Percentiles rank a stretch among this genome's conserved stretches.
Conservation (phyloP, 176 grass and related monocot species). For the Aegilops longissima region DNA sequence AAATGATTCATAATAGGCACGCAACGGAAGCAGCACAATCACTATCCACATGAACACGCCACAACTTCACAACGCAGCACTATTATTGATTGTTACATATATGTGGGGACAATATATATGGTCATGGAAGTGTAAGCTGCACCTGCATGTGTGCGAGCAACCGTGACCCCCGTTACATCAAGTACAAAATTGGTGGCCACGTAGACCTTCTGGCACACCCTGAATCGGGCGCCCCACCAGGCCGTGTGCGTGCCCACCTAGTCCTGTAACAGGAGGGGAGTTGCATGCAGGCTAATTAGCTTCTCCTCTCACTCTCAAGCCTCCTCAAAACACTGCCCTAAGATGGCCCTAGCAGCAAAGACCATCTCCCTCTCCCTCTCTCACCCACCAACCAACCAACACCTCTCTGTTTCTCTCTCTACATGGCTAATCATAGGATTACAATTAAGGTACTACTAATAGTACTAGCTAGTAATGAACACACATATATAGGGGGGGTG, state of each 20-base stretch:
- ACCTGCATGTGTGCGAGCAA: not conserved
- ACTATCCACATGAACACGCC: too few species aligned
- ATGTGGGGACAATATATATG: not conserved
- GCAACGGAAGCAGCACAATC: too few species aligned
- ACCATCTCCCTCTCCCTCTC: not conserved
- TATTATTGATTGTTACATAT: not conserved
- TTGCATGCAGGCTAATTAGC: slow-evolving; percentile 16
- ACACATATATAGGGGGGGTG: slow-evolving; percentile 10
- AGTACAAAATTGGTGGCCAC: slow-evolving; percentile 61
- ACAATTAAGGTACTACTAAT: slow-evolving; percentile 20
- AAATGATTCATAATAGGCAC: too few species aligned
- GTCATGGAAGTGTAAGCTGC: slow-evolving; percentile 4
- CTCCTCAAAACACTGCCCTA: slow-evolving; percentile 36
- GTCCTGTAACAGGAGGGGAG: slow-evolving; percentile 29
- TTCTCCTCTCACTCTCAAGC: not conserved
- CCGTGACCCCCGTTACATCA: slow-evolving; percentile 30
- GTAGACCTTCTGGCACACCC: not conserved
- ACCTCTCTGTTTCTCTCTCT: not conserved
- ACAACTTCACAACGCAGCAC: not conserved
- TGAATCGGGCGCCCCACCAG: not conserved
- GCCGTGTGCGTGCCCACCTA: slow-evolving; percentile 29
- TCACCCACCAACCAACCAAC: not conserved
- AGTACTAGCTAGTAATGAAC: slow-evolving; percentile 17
- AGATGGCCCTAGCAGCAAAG: slow-evolving; percentile 20
- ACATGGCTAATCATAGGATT: slow-evolving; percentile 33